Percentiles rank a stretch among this genome's conserved stretches.
These are phyloP conservation scores for Camellia lanceoleosa DNA, from an alignment of 148 eudicot genomes.

Conservation along the genomic window DNA sequence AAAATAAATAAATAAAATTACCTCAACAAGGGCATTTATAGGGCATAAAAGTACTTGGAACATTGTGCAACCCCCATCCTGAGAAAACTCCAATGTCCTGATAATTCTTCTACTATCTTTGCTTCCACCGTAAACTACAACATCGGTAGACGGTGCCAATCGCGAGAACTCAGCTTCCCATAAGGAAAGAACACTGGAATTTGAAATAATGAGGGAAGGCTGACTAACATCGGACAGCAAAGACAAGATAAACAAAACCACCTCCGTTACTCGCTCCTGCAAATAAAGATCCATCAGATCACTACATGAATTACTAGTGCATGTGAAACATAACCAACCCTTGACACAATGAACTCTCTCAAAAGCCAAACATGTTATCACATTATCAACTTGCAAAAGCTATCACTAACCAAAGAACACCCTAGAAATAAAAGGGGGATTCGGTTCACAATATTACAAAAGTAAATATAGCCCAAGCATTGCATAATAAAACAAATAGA, in stretches of 20 bases:
- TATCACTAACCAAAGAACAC: neutral
- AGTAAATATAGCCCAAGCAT: neutral
- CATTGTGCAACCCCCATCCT: conserved; percentile 46
- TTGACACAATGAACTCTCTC: neutral
- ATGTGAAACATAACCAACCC: neutral
- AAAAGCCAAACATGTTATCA: neutral
- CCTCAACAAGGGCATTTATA: conserved; percentile 55
- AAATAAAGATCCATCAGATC: conserved; percentile 10
- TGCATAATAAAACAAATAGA: neutral
- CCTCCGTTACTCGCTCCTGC: conserved; percentile 52
- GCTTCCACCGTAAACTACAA: conserved; percentile 53
- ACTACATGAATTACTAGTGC: neutral
- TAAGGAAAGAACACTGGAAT: conserved; percentile 27
- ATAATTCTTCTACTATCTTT: conserved; percentile 43
- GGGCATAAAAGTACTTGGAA: conserved; percentile 65
- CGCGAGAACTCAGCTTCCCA: conserved; percentile 70
- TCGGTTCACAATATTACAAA: neutral
- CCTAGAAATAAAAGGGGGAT: neutral
- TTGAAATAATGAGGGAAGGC: conserved; percentile 59
- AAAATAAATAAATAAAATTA: conserved; percentile 8
- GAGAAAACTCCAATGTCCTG: conserved; percentile 50
- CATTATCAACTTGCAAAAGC: neutral
- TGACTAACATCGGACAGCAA: conserved; percentile 29
- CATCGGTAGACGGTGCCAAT: conserved; percentile 45
- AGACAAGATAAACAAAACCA: conserved; percentile 40